These are phyloP conservation scores for Cercospora nicotianae DNA, from an alignment of 2,329 filamentous ascomycete genomes.

Conservation along the genomic window DNA sequence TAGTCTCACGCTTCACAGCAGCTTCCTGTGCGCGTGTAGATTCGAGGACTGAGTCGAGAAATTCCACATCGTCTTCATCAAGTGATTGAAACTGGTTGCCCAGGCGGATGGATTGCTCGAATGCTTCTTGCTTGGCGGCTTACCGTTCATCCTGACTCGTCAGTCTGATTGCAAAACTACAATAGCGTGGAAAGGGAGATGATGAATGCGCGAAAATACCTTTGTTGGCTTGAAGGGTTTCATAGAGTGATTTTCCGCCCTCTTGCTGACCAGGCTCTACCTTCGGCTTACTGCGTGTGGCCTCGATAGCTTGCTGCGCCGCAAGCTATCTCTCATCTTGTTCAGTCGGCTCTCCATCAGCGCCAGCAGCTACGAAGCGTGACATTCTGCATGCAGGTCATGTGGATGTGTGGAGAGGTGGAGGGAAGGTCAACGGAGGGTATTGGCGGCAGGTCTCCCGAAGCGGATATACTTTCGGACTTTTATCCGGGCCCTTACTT, in stretches of 20 bases:
- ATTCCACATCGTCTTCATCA: constrained; percentile 77
- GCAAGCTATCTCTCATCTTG: constrained; percentile 53
- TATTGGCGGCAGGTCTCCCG: not conserved
- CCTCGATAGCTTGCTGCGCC: constrained; percentile 65
- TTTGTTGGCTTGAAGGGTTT: constrained; percentile 79
- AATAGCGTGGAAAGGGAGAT: not conserved
- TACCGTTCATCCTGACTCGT: constrained; percentile 30
- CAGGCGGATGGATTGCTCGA: constrained; percentile 70
- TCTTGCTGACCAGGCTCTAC: constrained; percentile 53
- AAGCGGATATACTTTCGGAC: not conserved
- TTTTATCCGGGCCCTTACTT: not conserved
- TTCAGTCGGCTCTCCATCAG: constrained; percentile 42
- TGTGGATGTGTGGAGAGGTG: not conserved
- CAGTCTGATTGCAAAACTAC: constrained; percentile 21
- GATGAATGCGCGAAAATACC: constrained; percentile 46
- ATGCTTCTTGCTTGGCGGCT: constrained; percentile 80
- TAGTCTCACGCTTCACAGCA: constrained; percentile 58
- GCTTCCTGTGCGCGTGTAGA: constrained; percentile 58
- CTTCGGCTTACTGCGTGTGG: constrained; percentile 57
- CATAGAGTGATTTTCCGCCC: constrained; percentile 66
- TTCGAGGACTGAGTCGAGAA: constrained; percentile 62
- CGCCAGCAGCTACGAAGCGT: constrained; percentile 56
- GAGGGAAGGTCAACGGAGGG: not conserved
- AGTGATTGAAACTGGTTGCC: constrained; percentile 76
- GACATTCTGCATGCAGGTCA: constrained; percentile 41